Base-by-base conservation (phyloP, 805 yeast genomes). In the Metschnikowia kofuensis region DNA sequence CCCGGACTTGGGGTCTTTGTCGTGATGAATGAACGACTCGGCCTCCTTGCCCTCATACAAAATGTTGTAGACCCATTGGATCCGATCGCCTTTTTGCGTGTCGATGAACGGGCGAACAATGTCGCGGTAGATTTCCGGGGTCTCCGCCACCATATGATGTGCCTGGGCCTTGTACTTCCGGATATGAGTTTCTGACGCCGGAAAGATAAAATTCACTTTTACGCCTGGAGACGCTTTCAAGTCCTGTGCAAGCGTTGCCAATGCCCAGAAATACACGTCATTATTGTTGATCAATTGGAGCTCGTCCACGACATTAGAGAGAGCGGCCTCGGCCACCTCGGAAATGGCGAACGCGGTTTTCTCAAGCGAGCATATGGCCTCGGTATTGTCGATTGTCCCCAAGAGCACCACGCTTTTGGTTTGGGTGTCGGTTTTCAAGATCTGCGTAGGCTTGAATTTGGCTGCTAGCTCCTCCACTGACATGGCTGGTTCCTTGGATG, bases 1-100 rank as follows among this genome's bases (percentile, higher is more conserved):
- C 15, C 91, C 90, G 38, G 62, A 64, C 0, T 59, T 55, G 16
- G 79, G 79, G 30, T 81, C 78, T 37, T 67, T 68, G 53, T 89
- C 85, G 44, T 85, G 82, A 56, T 75, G 77, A 2, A 90, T 74
- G n/a, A 92, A 82, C 16, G 89, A 69, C 32, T 91, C 97, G 0
- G 89, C 77, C 65, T 92, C 99, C 26, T 85, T 89, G 4, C 91
- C 96, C 42, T 87, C 77, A 61, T 76, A 79, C 40, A 94, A 69
- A 46, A 92, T 92, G 59, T 90, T 91, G 52, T 81, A 74, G 2
- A 94, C 97, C 99, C 99, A 92, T 60, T 87, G 80, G 41, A 92
- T 72, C 43, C 96, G 70, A 43, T 82, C 86, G 2, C 94, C 94
- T 41, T 78, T 76, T 86, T 84, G 86, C 1, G 85, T 77, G 12